phyloP scores from a whole-genome alignment of 2,329 filamentous ascomycete genomes.

The Cytospora chrysosperma region DNA sequence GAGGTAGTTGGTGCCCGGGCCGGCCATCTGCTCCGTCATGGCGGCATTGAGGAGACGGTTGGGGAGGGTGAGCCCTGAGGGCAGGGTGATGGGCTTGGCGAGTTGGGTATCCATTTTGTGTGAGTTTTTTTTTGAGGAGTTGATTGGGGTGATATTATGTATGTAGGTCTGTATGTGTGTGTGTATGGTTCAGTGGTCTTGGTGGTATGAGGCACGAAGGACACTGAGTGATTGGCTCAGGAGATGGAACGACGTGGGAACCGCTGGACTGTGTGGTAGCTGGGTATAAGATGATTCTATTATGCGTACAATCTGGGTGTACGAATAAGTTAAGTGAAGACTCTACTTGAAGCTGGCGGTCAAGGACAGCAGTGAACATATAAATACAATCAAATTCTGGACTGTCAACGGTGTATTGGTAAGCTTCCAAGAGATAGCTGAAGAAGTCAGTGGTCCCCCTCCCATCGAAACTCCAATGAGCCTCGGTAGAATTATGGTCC shows the following conservation, averaged over 20 bases:
- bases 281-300: not conserved
- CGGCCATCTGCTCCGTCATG: slow-evolving; percentile 46
- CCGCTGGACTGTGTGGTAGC: too few relatives aligned
- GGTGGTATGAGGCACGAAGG: too few relatives aligned
- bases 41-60: slow-evolving; percentile 55
- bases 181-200: too few relatives aligned
- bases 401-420: not conserved
- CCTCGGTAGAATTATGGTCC: not conserved
- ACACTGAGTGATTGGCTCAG: too few relatives aligned
- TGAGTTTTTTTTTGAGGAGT: not conserved
- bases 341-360: not conserved
- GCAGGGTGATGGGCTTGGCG: slow-evolving; percentile 46
- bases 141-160: not conserved
- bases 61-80: slow-evolving; percentile 54
- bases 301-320: not conserved
- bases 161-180: too few relatives aligned
- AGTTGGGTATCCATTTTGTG: slow-evolving; percentile 29
- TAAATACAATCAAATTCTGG: not conserved
- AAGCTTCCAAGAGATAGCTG: not conserved
- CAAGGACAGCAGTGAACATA: not conserved
- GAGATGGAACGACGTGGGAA: too few relatives aligned
- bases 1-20: slow-evolving; percentile 37
- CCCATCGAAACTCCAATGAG: not conserved
- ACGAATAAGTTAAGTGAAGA: not conserved
- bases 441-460: not conserved